Evolutionary conservation across 352 stramenopile genomes (phyloP).

Genomic region (Phytophthora litchii): DNA sequence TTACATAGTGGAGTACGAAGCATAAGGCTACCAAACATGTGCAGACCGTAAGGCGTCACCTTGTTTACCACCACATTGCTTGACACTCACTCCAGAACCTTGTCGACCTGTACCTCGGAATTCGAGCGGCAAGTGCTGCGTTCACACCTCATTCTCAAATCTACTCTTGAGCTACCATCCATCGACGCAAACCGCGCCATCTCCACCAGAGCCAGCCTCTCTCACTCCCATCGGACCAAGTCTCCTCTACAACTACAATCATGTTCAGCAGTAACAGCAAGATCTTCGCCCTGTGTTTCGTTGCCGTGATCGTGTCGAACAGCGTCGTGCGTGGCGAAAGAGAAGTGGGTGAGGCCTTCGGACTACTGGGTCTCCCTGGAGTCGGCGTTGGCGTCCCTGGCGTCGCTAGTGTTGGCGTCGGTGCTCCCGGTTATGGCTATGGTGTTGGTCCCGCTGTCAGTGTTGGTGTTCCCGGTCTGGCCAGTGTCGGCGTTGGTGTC

Average conservation of each 20-base stretch:
- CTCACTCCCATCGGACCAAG: too few species aligned
- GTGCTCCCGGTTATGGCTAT: slow-evolving; percentile 6
- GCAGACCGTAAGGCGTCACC: too few species aligned
- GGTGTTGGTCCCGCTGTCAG: background rate
- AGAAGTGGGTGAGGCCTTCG: slow-evolving; percentile 9
- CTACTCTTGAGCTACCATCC: slow-evolving; percentile 3
- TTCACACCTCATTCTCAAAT: slow-evolving; percentile 16
- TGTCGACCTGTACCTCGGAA: background rate
- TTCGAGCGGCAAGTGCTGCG: slow-evolving; percentile 8
- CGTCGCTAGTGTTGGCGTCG: slow-evolving; percentile 8
- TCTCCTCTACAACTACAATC: slow-evolving; percentile 3
- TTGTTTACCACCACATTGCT: too few species aligned
- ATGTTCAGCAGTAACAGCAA: slow-evolving; percentile 20
- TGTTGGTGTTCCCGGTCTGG: slow-evolving; percentile 3
- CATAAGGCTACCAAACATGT: too few species aligned
- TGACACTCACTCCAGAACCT: too few species aligned
- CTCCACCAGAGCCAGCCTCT: slow-evolving; percentile 9
- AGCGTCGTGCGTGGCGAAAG: background rate
- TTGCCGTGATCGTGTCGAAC: slow-evolving; percentile 2
- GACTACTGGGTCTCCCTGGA: slow-evolving; percentile 7
- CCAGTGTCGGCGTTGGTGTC: slow-evolving; percentile 2
- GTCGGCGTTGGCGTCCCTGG: slow-evolving; percentile 11
- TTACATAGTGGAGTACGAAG: too few species aligned
- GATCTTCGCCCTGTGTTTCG: slow-evolving; percentile 15
- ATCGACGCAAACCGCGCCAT: slow-evolving; percentile 8